These are phyloP conservation scores for Candida freyschussii DNA, from an alignment of 1,139 yeast genomes.

Conservation along the genomic window DNA sequence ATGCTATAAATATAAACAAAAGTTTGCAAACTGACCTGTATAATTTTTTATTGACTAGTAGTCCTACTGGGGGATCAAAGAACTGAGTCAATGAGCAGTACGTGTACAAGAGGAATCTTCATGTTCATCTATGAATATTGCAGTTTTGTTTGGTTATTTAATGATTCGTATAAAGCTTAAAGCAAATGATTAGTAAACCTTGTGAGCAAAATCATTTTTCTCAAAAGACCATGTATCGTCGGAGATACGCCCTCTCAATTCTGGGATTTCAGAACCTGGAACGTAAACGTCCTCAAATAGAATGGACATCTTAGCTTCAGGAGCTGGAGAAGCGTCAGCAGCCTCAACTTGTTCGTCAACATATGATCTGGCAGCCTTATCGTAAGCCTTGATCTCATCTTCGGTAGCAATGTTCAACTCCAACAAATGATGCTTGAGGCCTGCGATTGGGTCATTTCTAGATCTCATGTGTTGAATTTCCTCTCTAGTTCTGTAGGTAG, in stretches of 20 bases:
- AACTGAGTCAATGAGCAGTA: too few species aligned
- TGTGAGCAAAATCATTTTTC: constrained; percentile 58
- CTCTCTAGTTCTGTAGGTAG: constrained; percentile 99
- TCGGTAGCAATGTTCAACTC: constrained; percentile 85
- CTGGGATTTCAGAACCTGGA: constrained; percentile 89
- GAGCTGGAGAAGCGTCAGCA: constrained; percentile 93
- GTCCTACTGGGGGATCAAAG: too few species aligned
- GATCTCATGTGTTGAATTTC: constrained; percentile 99
- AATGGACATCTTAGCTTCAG: constrained; percentile 92
- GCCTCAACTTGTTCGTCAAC: constrained; percentile 92
- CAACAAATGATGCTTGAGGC: constrained; percentile 80
- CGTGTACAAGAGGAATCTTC: constrained; percentile 9
- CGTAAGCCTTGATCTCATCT: constrained; percentile 89
- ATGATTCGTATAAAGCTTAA: too few species aligned
- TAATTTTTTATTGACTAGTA: too few species aligned
- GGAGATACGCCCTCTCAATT: constrained; percentile 93
- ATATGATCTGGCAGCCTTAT: constrained; percentile 91
- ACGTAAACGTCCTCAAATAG: constrained; percentile 96
- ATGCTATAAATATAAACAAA: too few species aligned
- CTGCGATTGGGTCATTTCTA: constrained; percentile 95
- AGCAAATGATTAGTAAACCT: constrained; percentile 27
- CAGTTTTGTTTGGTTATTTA: too few species aligned
- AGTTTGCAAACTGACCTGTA: too few species aligned
- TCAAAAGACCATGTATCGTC: constrained; percentile 87
- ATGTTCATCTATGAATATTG: too few species aligned